Base-by-base conservation (phyloP, 2,329 filamentous ascomycete species). In the Fusarium multiceps region DNA sequence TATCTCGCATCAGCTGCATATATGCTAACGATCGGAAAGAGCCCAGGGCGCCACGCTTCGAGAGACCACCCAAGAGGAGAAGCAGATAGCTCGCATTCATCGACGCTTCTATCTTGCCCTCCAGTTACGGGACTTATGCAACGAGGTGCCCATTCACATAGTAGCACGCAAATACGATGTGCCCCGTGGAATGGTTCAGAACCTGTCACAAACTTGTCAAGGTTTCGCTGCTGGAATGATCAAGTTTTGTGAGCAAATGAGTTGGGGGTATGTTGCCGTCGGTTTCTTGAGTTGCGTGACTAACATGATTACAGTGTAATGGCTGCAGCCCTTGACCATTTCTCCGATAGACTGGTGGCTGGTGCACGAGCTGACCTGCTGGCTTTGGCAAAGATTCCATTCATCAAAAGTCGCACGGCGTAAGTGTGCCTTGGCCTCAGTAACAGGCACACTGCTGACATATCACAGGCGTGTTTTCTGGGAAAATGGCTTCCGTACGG, bases 161-260 rank as follows among this genome's bases (percentile, higher is more conserved):
- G 90, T 94, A 28, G 89, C 92, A 27, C 83, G 84, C 18, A 93
- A 92, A 75, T 94, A 93, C 75, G 86, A 88, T 65, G 88, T 89
- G 63, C 88, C 91, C 11, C 86, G 92, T 21, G 92, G 92, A 3
- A 85, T 87, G 7, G 88, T 94, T 13, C 92, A 94, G 78, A 92
- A 85, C 21, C 82, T 94, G 3, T 88, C 91, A 4, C 91, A 93
- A 72, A 91, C 89, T 2, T 93, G 92, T 70, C 89, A 93, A 69
- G 92, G 92, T 0, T 94, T 94, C 74, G 92, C 91, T 6, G 90
- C 90, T 3, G 91, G 91, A 6, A 93, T 93, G 84, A 88, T 94
- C 63, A 93, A 92, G 70, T 94, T 94, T 74, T 94, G 92, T 75
- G 86, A 93, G 70, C 85, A 88, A 20, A 93, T 94, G 92, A 88